Percentiles rank a stretch among this genome's conserved stretches.
Conservation (phyloP, 495 filamentous ascomycete genomes). For the Clavariopsis aquatica region DNA sequence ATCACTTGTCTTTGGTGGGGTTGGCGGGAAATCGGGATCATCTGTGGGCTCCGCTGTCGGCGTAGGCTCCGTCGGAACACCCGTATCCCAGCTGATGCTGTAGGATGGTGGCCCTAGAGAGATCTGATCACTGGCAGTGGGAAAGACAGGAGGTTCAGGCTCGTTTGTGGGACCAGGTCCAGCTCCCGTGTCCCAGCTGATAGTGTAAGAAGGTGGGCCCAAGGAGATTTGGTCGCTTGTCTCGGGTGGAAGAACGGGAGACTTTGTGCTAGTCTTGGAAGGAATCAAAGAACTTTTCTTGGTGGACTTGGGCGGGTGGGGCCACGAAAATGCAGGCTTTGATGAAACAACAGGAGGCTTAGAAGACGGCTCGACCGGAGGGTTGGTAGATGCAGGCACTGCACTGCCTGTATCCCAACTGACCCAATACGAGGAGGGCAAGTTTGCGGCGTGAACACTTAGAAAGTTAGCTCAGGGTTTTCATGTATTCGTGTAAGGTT, state of each 20-base stretch:
- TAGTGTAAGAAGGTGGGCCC: not conserved
- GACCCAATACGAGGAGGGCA: conserved; percentile 11
- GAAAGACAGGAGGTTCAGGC: not conserved
- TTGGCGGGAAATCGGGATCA: not conserved
- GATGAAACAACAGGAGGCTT: not conserved
- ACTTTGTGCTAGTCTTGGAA: not conserved
- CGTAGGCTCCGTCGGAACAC: not conserved
- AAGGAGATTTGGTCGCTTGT: conserved; percentile 12
- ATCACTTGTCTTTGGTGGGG: not conserved
- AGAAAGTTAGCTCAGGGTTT: conserved; percentile 1
- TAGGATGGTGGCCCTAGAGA: not conserved
- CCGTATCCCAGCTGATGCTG: conserved; percentile 8
- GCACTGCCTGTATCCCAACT: conserved; percentile 9
- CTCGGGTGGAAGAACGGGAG: not conserved
- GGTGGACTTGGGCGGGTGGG: not conserved
- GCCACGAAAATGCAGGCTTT: not conserved
- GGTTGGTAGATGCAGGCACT: conserved; percentile 1
- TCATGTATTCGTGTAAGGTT: not conserved
- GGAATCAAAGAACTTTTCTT: not conserved
- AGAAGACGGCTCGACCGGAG: not conserved
- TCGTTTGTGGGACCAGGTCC: conserved; percentile 9
- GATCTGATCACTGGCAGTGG: conserved; percentile 5
- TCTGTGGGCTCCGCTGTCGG: conserved; percentile 3
- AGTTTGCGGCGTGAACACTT: conserved; percentile 5
- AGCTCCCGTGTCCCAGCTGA: conserved; percentile 21